Evolutionary conservation across 1,284 basidiomycete genomes (phyloP), one percentile per base, ranked within the genome.

Genomic region (Neotropicomus parvogracilis): DNA sequence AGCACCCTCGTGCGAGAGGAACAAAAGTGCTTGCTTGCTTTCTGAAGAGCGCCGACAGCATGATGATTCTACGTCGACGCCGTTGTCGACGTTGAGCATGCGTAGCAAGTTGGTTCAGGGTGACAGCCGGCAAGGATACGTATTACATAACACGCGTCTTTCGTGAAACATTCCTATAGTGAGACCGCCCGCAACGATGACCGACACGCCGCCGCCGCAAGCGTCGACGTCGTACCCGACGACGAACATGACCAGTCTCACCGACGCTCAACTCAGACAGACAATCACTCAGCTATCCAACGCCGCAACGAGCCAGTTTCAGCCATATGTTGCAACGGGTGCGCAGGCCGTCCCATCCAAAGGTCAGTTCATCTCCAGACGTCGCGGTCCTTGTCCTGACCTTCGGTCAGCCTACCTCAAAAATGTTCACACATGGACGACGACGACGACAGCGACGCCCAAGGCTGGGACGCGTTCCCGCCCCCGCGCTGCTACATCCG

Each of bases 391-490:
- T 43, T 42, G 24, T 8, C n/a, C 54, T 48, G 51, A 54, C 52
- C 8, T 26, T 29, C 19, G 6, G 9, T 33, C 33, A 81, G 81
- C 77, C 2, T 84, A 84, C 58, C 70, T 77, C 51, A 81, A 78
- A 71, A 84, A 84, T 56, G 69, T 84, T 19, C 74, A 80, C 27
- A 80, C 77, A 26, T 84, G 81, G 81, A 80, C 80, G 9, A 66
- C 62, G 20, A 20, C 65, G 8, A 59, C 61, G 27, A 49, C n/a
- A n/a, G n/a, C 59, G 4, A 56, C 57, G 3, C 54, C 66, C 40
- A 56, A 36, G 39, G 52, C 62, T 4, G 54, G 59, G 47, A 54
- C 55, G 51, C 54, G 62, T 39, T 54, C 55, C 34, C 54, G 64
- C 53, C 69, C 66, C 14, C 69, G 72, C 24, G 68, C 69, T 10